A percentile compares a stretch with the other conserved stretches of the same genome.
These are phyloP conservation scores for Collybia sordida DNA, from an alignment of 768 basidiomycete genomes.

Conservation along the genomic window DNA sequence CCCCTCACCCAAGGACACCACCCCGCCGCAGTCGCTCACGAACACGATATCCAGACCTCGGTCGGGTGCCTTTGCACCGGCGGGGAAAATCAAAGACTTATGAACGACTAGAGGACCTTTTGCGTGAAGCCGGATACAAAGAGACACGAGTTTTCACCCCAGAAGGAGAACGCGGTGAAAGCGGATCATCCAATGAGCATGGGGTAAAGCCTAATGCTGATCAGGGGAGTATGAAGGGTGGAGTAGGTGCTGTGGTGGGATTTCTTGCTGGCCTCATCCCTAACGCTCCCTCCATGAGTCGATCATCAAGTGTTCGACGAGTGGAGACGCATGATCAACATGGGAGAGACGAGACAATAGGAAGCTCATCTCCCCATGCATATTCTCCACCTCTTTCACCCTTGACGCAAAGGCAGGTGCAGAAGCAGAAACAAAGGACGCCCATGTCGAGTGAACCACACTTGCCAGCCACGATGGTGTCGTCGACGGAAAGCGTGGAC, in stretches of 20 bases:
- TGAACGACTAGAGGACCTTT: slow-evolving; percentile 81
- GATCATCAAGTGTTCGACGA: slow-evolving; percentile 17
- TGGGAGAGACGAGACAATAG: background rate
- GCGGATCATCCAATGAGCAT: slow-evolving; percentile 25
- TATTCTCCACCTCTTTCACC: slow-evolving; percentile 34
- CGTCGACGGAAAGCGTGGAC: slow-evolving; percentile 34
- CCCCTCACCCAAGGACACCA: slow-evolving; percentile 42
- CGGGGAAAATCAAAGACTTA: slow-evolving; percentile 80
- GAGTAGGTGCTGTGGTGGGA: slow-evolving; percentile 64
- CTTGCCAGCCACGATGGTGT: slow-evolving; percentile 28
- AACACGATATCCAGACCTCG: slow-evolving; percentile 59
- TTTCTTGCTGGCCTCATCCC: slow-evolving; percentile 67
- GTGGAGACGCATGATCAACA: slow-evolving; percentile 8
- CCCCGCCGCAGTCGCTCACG: slow-evolving; percentile 39
- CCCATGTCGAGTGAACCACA: slow-evolving; percentile 19
- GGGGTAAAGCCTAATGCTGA: slow-evolving; percentile 21
- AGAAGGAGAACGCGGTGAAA: slow-evolving; percentile 56
- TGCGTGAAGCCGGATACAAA: slow-evolving; percentile 88
- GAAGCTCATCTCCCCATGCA: slow-evolving; percentile 3
- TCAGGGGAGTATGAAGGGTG: slow-evolving; percentile 42
- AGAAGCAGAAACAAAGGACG: slow-evolving; percentile 12
- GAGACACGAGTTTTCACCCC: slow-evolving; percentile 91
- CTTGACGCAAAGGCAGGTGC: slow-evolving; percentile 19
- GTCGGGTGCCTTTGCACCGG: slow-evolving; percentile 73
- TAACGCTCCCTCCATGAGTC: slow-evolving; percentile 21